A percentile compares a stretch with the other conserved stretches of the same genome.
Conservation (phyloP, 495 filamentous ascomycete species). For the Sabuloglossum arenarium region DNA sequence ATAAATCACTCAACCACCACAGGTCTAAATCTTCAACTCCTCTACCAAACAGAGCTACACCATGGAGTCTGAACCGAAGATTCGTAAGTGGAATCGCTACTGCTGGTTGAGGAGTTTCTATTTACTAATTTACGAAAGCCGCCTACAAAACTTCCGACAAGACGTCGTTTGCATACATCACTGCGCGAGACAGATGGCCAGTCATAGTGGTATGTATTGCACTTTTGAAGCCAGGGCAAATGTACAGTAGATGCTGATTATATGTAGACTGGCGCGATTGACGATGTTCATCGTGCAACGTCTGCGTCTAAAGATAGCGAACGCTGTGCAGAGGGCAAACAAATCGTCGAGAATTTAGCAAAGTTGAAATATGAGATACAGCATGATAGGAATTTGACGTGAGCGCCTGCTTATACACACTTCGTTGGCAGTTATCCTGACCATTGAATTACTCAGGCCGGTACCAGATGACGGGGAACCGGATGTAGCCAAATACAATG, state of each 20-base stretch:
- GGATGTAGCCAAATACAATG: constrained; percentile 69
- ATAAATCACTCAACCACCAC: background rate
- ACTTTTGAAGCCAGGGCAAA: background rate
- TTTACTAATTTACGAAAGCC: constrained; percentile 28
- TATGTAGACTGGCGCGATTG: constrained; percentile 75
- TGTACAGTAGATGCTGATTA: background rate
- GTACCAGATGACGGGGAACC: constrained; percentile 59
- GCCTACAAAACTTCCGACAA: constrained; percentile 58
- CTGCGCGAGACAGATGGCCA: constrained; percentile 75
- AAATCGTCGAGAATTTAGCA: constrained; percentile 58
- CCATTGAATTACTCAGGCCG: constrained; percentile 29
- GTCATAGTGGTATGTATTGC: constrained; percentile 55
- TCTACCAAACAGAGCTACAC: background rate
- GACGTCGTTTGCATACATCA: constrained; percentile 69
- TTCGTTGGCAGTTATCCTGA: background rate
- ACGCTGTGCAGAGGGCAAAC: constrained; percentile 62
- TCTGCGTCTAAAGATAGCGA: constrained; percentile 34
- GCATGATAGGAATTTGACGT: constrained; percentile 71
- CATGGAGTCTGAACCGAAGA: constrained; percentile 28
- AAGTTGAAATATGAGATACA: constrained; percentile 89
- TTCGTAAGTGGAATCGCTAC: constrained; percentile 12
- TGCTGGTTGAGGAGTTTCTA: constrained; percentile 6
- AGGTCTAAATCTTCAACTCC: background rate
- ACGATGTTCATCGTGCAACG: constrained; percentile 70
- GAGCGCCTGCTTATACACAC: constrained; percentile 14